phyloP scores from a whole-genome alignment of 129 eudicot genomes.

The Saposhnikovia divaricata region DNA sequence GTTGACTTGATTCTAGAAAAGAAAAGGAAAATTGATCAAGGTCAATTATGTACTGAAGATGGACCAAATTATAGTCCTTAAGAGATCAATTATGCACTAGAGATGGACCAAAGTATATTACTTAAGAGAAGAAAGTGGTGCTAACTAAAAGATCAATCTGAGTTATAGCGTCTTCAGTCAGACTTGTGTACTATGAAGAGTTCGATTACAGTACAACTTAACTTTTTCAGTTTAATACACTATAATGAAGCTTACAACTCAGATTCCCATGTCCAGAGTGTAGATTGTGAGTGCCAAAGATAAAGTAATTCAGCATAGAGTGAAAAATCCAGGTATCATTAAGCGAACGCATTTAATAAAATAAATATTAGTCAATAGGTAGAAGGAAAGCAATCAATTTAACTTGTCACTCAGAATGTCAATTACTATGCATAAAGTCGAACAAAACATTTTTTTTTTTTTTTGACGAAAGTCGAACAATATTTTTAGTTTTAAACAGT shows the following conservation, averaged over 20 bases:
- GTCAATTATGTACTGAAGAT: neutral
- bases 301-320: neutral
- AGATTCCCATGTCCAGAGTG: neutral
- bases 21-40: neutral
- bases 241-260: neutral
- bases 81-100: no score
- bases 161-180: neutral
- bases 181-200: neutral
- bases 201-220: neutral
- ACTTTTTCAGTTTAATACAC: neutral
- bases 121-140: neutral
- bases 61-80: neutral
- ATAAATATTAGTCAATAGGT: no score
- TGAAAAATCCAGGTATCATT: neutral
- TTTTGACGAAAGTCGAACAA: neutral
- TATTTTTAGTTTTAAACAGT: no score
- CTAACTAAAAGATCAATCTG: neutral
- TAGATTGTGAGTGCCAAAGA: neutral
- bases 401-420: neutral
- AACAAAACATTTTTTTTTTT: no score
- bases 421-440: neutral
- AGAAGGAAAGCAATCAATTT: neutral
- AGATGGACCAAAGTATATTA: conserved; percentile 1
- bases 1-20: conserved; percentile 41
- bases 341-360: neutral